Evolutionary conservation across 352 stramenopile genomes (phyloP).

Genomic region (Globisporangium nagaii): DNA sequence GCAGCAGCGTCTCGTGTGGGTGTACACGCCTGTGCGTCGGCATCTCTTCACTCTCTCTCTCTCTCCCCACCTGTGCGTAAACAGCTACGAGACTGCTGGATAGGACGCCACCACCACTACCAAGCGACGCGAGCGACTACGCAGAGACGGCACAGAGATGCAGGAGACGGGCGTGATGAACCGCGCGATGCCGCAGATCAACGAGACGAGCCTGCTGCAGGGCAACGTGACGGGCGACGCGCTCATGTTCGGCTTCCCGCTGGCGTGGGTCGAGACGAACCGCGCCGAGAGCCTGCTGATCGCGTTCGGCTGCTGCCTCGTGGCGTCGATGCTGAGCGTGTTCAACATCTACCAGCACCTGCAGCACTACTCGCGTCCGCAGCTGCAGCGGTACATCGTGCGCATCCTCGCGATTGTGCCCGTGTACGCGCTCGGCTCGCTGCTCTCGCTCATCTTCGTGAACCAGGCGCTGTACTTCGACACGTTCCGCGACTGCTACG

Average conservation of each 20-base stretch:
- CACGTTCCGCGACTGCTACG: slow-evolving; percentile 88
- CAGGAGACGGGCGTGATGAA: neutral
- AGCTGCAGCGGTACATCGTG: slow-evolving; percentile 86
- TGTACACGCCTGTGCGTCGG: no score
- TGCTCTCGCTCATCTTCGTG: slow-evolving; percentile 78
- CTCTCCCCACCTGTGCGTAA: no score
- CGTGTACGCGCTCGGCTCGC: slow-evolving; percentile 81
- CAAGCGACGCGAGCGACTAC: neutral
- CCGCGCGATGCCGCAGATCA: slow-evolving; percentile 24
- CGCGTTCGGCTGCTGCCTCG: slow-evolving; percentile 46
- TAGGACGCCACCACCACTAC: neutral
- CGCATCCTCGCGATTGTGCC: slow-evolving; percentile 85
- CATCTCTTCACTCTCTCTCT: no score
- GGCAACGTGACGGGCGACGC: slow-evolving; percentile 66
- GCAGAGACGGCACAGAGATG: neutral
- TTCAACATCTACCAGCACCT: slow-evolving; percentile 88
- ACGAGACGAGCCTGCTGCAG: slow-evolving; percentile 59
- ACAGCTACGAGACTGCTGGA: no score
- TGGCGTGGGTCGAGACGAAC: slow-evolving; percentile 73
- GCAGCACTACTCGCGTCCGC: slow-evolving; percentile 74
- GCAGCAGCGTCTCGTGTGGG: no score
- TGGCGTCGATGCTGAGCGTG: slow-evolving; percentile 55
- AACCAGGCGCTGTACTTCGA: slow-evolving; percentile 82
- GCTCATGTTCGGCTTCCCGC: slow-evolving; percentile 46
- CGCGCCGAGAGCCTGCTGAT: slow-evolving; percentile 45